These are phyloP conservation scores for Stentor roeselii DNA, from an alignment of 73 alveolate genomes.

Conservation along the genomic window DNA sequence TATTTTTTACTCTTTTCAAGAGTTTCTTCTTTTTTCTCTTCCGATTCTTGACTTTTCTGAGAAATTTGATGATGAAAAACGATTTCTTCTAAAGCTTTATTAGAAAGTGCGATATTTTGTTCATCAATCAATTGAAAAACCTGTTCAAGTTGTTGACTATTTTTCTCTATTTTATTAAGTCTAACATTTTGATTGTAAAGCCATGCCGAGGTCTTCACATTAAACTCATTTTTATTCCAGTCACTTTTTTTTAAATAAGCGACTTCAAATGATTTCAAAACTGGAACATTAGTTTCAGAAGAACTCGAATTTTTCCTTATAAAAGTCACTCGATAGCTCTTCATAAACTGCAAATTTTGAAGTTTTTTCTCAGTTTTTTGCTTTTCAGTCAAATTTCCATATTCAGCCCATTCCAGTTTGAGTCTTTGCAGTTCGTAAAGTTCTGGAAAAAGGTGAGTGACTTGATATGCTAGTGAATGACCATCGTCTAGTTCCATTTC, in stretches of 20 bases:
- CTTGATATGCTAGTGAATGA: slow-evolving; percentile 1
- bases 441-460: not conserved
- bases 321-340: not conserved
- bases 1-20: too few relatives aligned
- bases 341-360: not conserved
- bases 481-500: slow-evolving; percentile 11
- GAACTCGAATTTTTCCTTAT: not conserved
- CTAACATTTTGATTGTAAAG: not conserved
- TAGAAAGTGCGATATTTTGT: not conserved
- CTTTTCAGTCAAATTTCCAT: not conserved
- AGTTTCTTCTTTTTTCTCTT: not conserved
- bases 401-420: not conserved
- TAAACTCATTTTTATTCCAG: not conserved
- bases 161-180: not conserved
- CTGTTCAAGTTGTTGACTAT: not conserved
- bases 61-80: not conserved
- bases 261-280: not conserved
- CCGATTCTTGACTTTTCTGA: not conserved
- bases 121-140: not conserved
- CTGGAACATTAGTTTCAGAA: slow-evolving; percentile 5
- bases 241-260: not conserved
- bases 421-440: not conserved
- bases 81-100: not conserved
- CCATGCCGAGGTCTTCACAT: not conserved
- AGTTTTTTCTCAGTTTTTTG: not conserved